Evolutionary conservation across 2,329 filamentous ascomycete species (phyloP).

Genomic region (Neoscytalidium dimidiatum): DNA sequence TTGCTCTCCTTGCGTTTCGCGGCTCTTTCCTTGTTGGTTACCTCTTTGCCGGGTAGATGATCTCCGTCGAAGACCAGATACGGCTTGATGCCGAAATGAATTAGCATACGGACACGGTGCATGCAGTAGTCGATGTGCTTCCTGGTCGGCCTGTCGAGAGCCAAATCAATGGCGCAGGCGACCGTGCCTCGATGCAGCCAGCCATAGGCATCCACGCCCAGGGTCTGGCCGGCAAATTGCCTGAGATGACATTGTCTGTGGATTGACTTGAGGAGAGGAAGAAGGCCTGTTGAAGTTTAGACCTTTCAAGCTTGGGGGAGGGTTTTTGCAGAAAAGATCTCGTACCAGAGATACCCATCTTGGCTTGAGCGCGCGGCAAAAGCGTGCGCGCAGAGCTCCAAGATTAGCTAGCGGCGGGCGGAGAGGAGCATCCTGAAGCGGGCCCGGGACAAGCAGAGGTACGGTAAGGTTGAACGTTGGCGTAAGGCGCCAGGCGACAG

Average conservation of each 20-base stretch:
- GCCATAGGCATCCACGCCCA: slow-evolving; percentile 96
- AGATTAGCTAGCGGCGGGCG: not conserved
- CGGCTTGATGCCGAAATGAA: slow-evolving; percentile 90
- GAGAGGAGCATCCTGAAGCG: not conserved
- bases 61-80: slow-evolving; percentile 97
- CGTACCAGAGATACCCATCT: slow-evolving; percentile 44
- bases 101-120: slow-evolving; percentile 88
- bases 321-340: not conserved
- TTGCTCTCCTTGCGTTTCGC: slow-evolving; percentile 76
- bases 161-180: slow-evolving; percentile 87
- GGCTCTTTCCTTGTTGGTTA: slow-evolving; percentile 77
- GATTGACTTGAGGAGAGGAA: slow-evolving; percentile 93
- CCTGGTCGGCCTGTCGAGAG: slow-evolving; percentile 80
- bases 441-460: not conserved
- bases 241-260: slow-evolving; percentile 86
- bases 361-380: slow-evolving; percentile 19
- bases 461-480: not conserved
- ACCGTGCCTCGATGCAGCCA: slow-evolving; percentile 96
- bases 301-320: not conserved
- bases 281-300: slow-evolving; percentile 63
- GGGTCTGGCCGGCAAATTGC: slow-evolving; percentile 81
- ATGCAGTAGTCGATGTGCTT: slow-evolving; percentile 93
- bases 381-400: not conserved
- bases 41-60: slow-evolving; percentile 88
- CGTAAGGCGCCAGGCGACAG: not conserved